A percentile compares a stretch with the other conserved stretches of the same genome.
These are phyloP conservation scores for Lupinus albus DNA, from an alignment of 306 rosid species.

Conservation along the genomic window DNA sequence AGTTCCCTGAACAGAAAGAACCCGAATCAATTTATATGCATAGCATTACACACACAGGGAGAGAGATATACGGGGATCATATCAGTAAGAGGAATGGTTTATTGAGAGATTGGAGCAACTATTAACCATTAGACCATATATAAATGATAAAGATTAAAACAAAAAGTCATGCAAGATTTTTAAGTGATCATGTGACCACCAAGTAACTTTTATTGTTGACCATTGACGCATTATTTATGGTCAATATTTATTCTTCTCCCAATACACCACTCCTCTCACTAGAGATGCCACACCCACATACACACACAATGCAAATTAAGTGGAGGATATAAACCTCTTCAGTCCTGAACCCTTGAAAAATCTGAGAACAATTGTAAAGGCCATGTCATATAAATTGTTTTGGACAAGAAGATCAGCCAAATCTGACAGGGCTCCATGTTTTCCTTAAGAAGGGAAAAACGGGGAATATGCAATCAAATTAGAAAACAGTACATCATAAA, in stretches of 20 bases:
- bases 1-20: constrained; percentile 68
- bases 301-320: not conserved
- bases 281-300: not conserved
- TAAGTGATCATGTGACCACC: too few relatives aligned
- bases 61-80: not conserved
- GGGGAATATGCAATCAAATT: constrained; percentile 17
- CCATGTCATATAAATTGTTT: constrained; percentile 70
- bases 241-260: not conserved
- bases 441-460: constrained; percentile 46
- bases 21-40: constrained; percentile 38
- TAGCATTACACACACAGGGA: not conserved
- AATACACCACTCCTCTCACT: not conserved
- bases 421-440: constrained; percentile 60
- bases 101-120: not conserved
- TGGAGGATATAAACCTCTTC: constrained; percentile 60
- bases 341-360: constrained; percentile 83
- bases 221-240: too few relatives aligned
- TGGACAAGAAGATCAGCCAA: constrained; percentile 80
- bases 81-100: too few relatives aligned
- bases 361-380: constrained; percentile 72
- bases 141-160: not conserved
- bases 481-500: constrained; percentile 24
- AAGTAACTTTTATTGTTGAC: too few relatives aligned
- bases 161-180: too few relatives aligned
- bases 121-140: not conserved